Percentiles rank a stretch among this genome's conserved stretches.
Conservation (phyloP, 139 green algal genomes). For the Nannochloris sp. region DNA sequence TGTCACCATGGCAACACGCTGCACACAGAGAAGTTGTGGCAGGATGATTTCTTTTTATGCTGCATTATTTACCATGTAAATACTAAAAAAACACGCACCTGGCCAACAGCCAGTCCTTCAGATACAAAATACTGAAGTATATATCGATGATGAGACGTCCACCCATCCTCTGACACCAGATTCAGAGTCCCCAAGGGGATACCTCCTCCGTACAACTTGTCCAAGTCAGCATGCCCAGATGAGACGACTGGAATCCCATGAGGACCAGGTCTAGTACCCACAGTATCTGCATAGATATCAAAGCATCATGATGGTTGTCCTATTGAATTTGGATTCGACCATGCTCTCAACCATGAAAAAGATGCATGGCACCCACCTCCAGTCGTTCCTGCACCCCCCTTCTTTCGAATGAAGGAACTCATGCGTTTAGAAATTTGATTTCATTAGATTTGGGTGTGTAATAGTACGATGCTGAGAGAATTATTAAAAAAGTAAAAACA, state of each 20-base stretch:
- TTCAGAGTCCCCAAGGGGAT: constrained; percentile 56
- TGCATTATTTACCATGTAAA: too few relatives aligned
- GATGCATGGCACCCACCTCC: too few relatives aligned
- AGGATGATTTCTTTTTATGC: too few relatives aligned
- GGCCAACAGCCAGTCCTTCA: constrained; percentile 37
- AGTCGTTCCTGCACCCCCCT: too few relatives aligned
- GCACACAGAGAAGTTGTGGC: background rate
- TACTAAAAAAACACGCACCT: background rate
- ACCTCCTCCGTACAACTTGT: constrained; percentile 62
- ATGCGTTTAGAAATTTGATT: too few relatives aligned
- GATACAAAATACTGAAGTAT: constrained; percentile 70
- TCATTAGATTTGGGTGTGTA: too few relatives aligned
- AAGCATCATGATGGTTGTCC: background rate
- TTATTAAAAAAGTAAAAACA: too few relatives aligned
- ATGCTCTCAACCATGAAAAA: background rate
- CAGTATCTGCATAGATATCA: constrained; percentile 22
- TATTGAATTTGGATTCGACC: background rate
- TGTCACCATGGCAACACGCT: background rate
- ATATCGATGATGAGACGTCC: constrained; percentile 42
- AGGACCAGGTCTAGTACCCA: constrained; percentile 57
- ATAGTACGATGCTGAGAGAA: too few relatives aligned
- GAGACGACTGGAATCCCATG: constrained; percentile 68
- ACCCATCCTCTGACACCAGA: constrained; percentile 59
- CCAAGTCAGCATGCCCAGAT: constrained; percentile 58
- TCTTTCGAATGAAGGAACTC: too few relatives aligned